Base-by-base conservation (phyloP, 2,329 filamentous ascomycete genomes). In the Colletotrichum abscissum region DNA sequence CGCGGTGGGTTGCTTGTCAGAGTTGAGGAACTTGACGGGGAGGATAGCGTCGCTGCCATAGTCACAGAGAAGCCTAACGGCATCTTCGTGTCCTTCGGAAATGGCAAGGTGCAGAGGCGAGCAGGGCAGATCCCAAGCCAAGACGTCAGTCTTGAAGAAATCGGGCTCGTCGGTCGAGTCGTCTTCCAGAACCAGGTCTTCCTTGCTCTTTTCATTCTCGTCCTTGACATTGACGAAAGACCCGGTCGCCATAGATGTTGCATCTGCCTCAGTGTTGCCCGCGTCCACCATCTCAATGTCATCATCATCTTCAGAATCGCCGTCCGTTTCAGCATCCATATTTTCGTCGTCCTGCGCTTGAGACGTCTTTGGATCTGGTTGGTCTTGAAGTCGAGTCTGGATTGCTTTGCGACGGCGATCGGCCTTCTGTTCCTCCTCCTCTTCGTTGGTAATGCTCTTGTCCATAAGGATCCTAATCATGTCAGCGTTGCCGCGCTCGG, bases 71-170 rank as follows among this genome's bases (percentile, higher is more conserved):
- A 90, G 81, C 70, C 92, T 89, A 16, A 96, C 93, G 12, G 91
- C 89, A 4, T 92, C 88, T 30, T 89, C 84, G 76, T 96, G 92
- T 0, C 94, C 94, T 73, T 90, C 89, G 1, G 94, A 80, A 73
- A 97, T 95, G 8, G 95, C 95, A 33, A 95, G 87, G 80, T 97
- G 95, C 5, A 97, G 86, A 1, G 95, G 91, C 14, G 92, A 93
- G 70, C 91, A 90, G 5, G 92, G 90, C 5, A 87, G 89, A 77
- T 97, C 94, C 95, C 95, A 97, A 1, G 94, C 90, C n/a, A 93
- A 79, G 1, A 93, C 89, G 76, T 97, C 92, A 73, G 95, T 88
- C 76, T 97, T 91, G 80, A 93, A 96, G 65, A 95, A 89, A 81
- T 97, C 94, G 1, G 94, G 94, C 24, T 93, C 92, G 11, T 92